A percentile compares a stretch with the other conserved stretches of the same genome.
phyloP scores from a whole-genome alignment of 164 flowering plant genomes.

The Taxillus chinensis region DNA sequence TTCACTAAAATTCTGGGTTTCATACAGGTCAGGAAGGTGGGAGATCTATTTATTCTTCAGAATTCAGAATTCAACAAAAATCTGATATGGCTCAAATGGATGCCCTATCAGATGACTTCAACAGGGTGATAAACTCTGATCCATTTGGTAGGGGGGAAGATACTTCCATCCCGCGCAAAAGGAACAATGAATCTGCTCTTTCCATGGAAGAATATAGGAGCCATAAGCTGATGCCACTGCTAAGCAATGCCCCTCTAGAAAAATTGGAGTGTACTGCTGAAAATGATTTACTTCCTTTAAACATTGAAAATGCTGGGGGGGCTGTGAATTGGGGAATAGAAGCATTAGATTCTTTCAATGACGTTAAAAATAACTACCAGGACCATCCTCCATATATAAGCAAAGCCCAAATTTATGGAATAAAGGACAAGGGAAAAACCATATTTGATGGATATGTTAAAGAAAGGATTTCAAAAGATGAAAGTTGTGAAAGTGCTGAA shows the following conservation, averaged over 20 bases:
- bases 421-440: conserved; percentile 40
- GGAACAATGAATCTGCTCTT: conserved; percentile 10
- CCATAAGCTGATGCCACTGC: conserved; percentile 5
- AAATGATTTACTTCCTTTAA: conserved; percentile 29
- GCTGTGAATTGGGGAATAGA: conserved; percentile 12
- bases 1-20: conserved; percentile 2
- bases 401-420: conserved; percentile 7
- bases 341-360: conserved; percentile 12
- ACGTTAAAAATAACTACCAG: conserved; percentile 10
- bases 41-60: conserved; percentile 8
- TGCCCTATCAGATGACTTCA: conserved; percentile 3
- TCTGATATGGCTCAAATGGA: conserved; percentile 12
- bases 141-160: conserved; percentile 11
- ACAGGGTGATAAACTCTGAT: conserved; percentile 10
- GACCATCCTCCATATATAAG: conserved; percentile 18
- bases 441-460: conserved; percentile 30
- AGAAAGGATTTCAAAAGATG: conserved; percentile 20
- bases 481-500: conserved; percentile 71
- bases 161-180: conserved; percentile 5
- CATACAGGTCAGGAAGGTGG: conserved; percentile 17
- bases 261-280: conserved; percentile 41
- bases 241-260: conserved; percentile 8
- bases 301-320: conserved; percentile 10
- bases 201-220: conserved; percentile 13
- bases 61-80: conserved; percentile 6